These are phyloP conservation scores for Periglandula ipomoeae DNA, from an alignment of 2,329 filamentous ascomycete species.

Conservation along the genomic window DNA sequence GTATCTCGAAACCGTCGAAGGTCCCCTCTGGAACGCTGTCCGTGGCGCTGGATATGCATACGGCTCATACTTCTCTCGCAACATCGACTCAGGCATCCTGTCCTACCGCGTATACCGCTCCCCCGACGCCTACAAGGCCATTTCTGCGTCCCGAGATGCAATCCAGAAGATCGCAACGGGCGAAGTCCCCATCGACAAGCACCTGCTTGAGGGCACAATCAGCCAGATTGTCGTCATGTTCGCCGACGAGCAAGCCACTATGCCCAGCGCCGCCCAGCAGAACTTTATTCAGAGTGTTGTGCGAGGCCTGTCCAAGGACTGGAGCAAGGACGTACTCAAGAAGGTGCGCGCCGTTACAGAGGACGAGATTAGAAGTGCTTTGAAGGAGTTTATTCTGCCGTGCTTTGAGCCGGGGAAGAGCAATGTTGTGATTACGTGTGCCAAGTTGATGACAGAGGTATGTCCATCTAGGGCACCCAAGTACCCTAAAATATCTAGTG, in stretches of 20 bases:
- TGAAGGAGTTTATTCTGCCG: constrained; percentile 67
- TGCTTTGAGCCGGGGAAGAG: constrained; percentile 72
- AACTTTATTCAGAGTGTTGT: constrained; percentile 80
- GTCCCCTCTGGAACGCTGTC: constrained; percentile 87
- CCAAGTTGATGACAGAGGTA: constrained; percentile 76
- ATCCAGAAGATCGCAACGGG: constrained; percentile 69
- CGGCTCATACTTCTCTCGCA: constrained; percentile 69
- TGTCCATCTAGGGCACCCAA: too few relatives aligned
- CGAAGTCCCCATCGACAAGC: constrained; percentile 61
- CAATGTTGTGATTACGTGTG: constrained; percentile 83
- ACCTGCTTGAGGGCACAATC: constrained; percentile 82
- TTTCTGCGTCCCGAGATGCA: constrained; percentile 64
- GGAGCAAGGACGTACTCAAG: constrained; percentile 66
- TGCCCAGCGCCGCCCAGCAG: constrained; percentile 70
- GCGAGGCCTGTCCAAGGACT: constrained; percentile 64
- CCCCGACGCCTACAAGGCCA: constrained; percentile 81
- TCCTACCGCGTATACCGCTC: constrained; percentile 85
- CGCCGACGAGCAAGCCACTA: constrained; percentile 81
- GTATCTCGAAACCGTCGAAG: constrained; percentile 89
- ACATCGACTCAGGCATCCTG: constrained; percentile 69
- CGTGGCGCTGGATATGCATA: constrained; percentile 92
- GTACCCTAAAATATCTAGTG: neutral
- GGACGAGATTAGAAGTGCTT: constrained; percentile 65
- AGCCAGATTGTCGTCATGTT: constrained; percentile 79
- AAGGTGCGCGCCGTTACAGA: constrained; percentile 67